A percentile compares a stretch with the other conserved stretches of the same genome.
phyloP scores from a whole-genome alignment of 148 eudicot species.

The Rhododendron vialii region DNA sequence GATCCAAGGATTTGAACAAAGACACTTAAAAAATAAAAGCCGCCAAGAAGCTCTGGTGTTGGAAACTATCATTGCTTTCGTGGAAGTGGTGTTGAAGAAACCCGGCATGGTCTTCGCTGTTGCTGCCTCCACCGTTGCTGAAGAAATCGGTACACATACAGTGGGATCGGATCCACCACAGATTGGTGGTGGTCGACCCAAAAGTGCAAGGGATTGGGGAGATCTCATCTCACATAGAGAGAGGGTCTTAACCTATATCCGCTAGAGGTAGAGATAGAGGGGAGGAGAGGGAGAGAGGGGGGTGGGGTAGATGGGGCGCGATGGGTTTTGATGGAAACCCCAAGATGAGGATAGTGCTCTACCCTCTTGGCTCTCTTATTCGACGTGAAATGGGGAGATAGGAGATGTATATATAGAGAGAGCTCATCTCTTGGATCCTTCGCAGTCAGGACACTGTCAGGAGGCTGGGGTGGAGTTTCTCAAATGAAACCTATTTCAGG shows the following conservation, averaged over 20 bases:
- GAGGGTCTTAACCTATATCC: not conserved
- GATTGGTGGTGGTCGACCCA: not conserved
- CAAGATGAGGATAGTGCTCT: no score
- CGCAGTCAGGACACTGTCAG: not conserved
- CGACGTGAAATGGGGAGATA: not conserved
- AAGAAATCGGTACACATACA: not conserved
- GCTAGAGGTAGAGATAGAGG: not conserved
- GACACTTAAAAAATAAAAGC: no score
- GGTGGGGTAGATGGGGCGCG: no score
- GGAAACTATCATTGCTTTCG: not conserved
- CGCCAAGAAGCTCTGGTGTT: not conserved
- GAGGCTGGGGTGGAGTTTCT: not conserved
- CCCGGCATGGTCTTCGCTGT: not conserved
- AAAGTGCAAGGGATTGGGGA: not conserved
- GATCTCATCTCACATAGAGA: not conserved
- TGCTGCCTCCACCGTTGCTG: not conserved
- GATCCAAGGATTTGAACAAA: not conserved
- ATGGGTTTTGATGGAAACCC: no score
- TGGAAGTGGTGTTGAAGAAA: not conserved
- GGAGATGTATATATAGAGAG: not conserved
- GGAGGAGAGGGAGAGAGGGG: no score
- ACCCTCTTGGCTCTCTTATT: no score
- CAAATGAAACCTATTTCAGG: not conserved
- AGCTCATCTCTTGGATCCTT: not conserved
- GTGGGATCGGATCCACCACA: not conserved